Base-by-base conservation (phyloP, 2,329 filamentous ascomycete species). In the Aspergillus flavus region DNA sequence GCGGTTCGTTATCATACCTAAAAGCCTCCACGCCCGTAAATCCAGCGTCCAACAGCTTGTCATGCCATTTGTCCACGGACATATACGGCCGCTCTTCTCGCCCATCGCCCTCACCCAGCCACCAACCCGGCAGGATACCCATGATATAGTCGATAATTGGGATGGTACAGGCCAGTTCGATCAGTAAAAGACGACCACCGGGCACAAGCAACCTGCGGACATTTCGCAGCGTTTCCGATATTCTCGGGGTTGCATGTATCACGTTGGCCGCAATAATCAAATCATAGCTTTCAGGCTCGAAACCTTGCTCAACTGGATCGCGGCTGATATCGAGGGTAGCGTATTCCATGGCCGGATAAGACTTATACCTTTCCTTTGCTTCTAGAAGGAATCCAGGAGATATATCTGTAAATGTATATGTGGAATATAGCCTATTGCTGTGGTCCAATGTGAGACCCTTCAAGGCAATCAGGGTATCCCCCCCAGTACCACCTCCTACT, bases 101-200 rank as follows among this genome's bases (percentile, higher is more conserved):
- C 5, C 57, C 64, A 36, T 72, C 71, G 12, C 26, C 54, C 6
- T 65, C 63, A 12, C 75, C 74, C 7, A 71, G 64, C 79, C 78
- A 81, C 80, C 78, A 82, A 0, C 79, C 79, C 0, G 77, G 71
- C 0, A 82, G 64, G 1, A 70, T 67, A 2, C 79, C 77, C 58
- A 78, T 74, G 3, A 77, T 68, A 59, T 55, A 71, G n/a, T 66
- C 68, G 23, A 63, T 64, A 60, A 48, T 57, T 21, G 21, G 57
- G 19, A 58, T 63, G 4, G 28, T 57, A 5, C 62, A 57, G 5
- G 71, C 74, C 2, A 80, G 65, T 62, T 86, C 84, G 6, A 80
- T 62, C 0, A 84, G 53, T 1, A 85, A 43, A 0, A 86, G 69
- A 43, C 80, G 78, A 0, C 84, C 84, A 1, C 79, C 81, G 0